Evolutionary conservation across 2,329 filamentous ascomycete genomes (phyloP).

Genomic region (Aspergillus pseudoglaucus): DNA sequence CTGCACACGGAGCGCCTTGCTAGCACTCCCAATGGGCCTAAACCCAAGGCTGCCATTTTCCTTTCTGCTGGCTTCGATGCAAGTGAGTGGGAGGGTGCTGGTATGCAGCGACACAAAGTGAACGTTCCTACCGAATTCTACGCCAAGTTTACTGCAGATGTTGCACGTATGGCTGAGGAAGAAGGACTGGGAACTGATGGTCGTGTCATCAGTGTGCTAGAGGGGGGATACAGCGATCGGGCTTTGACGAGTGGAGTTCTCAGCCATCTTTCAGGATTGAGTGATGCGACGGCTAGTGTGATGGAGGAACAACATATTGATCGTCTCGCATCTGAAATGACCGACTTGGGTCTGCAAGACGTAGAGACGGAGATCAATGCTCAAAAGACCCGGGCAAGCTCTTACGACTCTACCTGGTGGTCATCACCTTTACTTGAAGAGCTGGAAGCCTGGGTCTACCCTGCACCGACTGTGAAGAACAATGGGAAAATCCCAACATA

Average conservation of each 20-base stretch:
- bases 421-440: constrained; percentile 57
- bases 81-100: constrained; percentile 83
- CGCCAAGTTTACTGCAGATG: constrained; percentile 78
- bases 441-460: constrained; percentile 56
- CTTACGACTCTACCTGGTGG: constrained; percentile 69
- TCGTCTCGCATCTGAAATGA: constrained; percentile 55
- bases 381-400: constrained; percentile 18
- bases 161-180: constrained; percentile 75
- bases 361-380: constrained; percentile 6
- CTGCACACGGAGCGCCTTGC: constrained; percentile 62
- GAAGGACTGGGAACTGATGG: constrained; percentile 71
- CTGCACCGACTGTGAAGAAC: constrained; percentile 48
- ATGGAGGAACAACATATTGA: constrained; percentile 15
- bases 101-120: constrained; percentile 93
- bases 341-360: constrained; percentile 30
- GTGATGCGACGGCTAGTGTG: constrained; percentile 42
- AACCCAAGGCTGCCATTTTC: constrained; percentile 81
- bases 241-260: constrained; percentile 82
- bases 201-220: constrained; percentile 83
- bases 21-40: constrained; percentile 50
- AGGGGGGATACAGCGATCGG: constrained; percentile 92
- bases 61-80: constrained; percentile 95
- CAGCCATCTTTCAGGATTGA: constrained; percentile 79
- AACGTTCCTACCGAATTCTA: constrained; percentile 98
- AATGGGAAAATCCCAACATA: constrained; percentile 64